phyloP scores from a whole-genome alignment of 225 moss, liverwort and hornwort species.

The Physcomitrellopsis africana region DNA sequence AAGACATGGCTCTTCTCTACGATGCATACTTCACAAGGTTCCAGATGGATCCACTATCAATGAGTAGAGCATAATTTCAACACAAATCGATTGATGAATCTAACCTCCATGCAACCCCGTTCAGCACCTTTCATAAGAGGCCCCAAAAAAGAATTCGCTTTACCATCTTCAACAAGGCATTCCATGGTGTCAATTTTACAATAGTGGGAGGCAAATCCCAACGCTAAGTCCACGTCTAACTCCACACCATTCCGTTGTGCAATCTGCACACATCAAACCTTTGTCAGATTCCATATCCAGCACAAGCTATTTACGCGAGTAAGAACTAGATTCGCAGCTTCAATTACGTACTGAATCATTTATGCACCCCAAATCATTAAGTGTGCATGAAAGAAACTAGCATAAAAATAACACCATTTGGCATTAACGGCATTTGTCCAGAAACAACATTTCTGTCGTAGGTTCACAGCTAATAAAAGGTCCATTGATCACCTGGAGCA shows the following conservation, averaged over 20 bases:
- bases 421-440: too few relatives aligned
- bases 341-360: too few relatives aligned
- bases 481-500: conserved; percentile 69
- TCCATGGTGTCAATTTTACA: conserved; percentile 96
- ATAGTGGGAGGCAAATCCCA: conserved; percentile 97
- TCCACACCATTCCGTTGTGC: conserved; percentile 82
- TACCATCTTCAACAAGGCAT: conserved; percentile 91
- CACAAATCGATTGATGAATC: conserved; percentile 15
- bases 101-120: conserved; percentile 93
- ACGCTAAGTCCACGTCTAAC: conserved; percentile 89
- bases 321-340: too few relatives aligned
- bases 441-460: too few relatives aligned
- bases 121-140: conserved; percentile 98
- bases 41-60: conserved; percentile 6
- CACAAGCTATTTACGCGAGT: too few relatives aligned
- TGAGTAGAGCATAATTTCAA: conserved; percentile 4
- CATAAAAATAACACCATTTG: too few relatives aligned
- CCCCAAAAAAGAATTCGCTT: conserved; percentile 86
- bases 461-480: not conserved
- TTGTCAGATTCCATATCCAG: too few relatives aligned
- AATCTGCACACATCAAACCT: conserved; percentile 57
- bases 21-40: not conserved
- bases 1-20: not conserved
- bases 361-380: too few relatives aligned
- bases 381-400: too few relatives aligned